Evolutionary conservation across 2,329 filamentous ascomycete genomes (phyloP).

Genomic region (Neonectria punicea): DNA sequence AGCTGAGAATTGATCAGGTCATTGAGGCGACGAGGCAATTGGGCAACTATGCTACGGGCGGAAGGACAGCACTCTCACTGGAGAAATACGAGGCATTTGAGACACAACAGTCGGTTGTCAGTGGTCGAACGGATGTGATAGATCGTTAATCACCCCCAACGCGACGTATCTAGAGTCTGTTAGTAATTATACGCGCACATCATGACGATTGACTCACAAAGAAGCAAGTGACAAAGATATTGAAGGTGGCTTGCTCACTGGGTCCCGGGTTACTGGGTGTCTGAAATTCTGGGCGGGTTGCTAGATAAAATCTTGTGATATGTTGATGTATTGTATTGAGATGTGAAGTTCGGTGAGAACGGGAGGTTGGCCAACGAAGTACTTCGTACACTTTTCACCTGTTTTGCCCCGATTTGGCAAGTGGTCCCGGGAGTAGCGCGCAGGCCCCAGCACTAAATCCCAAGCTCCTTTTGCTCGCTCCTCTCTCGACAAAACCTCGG

Average conservation of each 20-base stretch:
- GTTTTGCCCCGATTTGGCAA: background rate
- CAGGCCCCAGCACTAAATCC: constrained; percentile 1
- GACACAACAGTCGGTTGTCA: constrained; percentile 1
- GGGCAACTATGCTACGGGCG: background rate
- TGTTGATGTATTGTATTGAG: background rate
- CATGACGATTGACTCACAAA: background rate
- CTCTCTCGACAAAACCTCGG: constrained; percentile 37
- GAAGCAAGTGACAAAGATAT: background rate
- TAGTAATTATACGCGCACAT: background rate
- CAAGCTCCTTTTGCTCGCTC: constrained; percentile 1
- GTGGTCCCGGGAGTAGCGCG: constrained; percentile 1
- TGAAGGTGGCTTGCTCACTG: background rate
- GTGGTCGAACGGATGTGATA: background rate
- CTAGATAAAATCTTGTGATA: background rate
- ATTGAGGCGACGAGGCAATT: background rate
- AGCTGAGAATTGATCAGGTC: background rate
- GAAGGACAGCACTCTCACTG: background rate
- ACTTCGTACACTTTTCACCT: background rate
- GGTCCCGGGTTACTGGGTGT: background rate
- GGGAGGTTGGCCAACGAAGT: background rate
- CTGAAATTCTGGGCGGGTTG: background rate
- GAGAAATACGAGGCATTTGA: background rate
- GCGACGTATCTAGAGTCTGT: background rate
- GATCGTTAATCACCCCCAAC: background rate
- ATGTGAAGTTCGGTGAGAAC: background rate